Evolutionary conservation across 78 protist species (phyloP).

Genomic region (Dictyostelium intermedium): DNA sequence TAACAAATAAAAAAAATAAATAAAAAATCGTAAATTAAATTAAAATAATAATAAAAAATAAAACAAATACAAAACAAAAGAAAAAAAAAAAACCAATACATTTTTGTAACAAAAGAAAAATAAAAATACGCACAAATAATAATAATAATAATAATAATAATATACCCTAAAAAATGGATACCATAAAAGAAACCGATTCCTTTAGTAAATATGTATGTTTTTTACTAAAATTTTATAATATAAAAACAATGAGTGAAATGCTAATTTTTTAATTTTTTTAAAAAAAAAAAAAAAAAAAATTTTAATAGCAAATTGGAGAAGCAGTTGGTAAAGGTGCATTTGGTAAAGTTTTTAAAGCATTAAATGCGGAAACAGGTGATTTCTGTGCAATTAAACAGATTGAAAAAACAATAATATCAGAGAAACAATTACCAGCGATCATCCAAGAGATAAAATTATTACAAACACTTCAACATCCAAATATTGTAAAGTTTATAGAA

Average conservation of each 20-base stretch:
- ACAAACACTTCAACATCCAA: constrained; percentile 82
- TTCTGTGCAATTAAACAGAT: constrained; percentile 80
- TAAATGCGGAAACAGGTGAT: constrained; percentile 83
- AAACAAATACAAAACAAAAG: too few species aligned
- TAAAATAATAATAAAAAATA: too few species aligned
- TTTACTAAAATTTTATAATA: too few species aligned
- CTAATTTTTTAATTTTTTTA: not conserved
- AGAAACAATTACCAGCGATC: constrained; percentile 68
- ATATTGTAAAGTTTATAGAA: constrained; percentile 90
- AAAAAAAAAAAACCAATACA: too few species aligned
- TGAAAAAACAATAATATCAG: constrained; percentile 62
- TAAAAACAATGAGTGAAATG: not conserved
- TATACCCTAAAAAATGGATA: not conserved
- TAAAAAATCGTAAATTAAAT: too few species aligned
- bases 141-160: too few species aligned
- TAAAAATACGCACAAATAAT: not conserved
- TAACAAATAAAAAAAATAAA: not conserved
- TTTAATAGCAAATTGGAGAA: constrained; percentile 75
- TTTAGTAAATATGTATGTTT: constrained; percentile 43
- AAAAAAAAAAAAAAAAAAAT: not conserved
- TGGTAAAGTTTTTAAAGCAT: constrained; percentile 79
- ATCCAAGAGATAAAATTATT: constrained; percentile 90
- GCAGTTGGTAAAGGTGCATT: constrained; percentile 80
- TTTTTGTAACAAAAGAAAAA: not conserved
- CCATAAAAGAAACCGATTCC: constrained; percentile 6